Evolutionary conservation across 2,329 filamentous ascomycete species (phyloP).

Genomic region (Corynespora cassiicola): DNA sequence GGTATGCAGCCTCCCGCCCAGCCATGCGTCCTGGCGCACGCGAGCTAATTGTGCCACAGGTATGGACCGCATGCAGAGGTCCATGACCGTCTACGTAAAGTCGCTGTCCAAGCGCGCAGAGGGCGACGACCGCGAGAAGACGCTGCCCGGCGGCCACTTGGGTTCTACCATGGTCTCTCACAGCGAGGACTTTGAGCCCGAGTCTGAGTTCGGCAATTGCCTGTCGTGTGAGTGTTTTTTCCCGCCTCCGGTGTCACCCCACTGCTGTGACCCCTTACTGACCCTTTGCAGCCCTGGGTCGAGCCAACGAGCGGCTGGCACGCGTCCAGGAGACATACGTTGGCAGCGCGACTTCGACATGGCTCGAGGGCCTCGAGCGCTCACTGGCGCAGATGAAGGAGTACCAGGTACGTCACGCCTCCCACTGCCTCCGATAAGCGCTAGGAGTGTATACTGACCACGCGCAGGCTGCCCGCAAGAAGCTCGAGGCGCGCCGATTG

Average conservation of each 20-base stretch:
- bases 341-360: slow-evolving; percentile 76
- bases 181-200: slow-evolving; percentile 88
- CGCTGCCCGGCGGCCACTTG: slow-evolving; percentile 77
- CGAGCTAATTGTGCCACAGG: slow-evolving; percentile 58
- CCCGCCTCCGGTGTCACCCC: not conserved
- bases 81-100: slow-evolving; percentile 86
- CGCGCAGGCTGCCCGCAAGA: slow-evolving; percentile 78
- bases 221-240: slow-evolving; percentile 69
- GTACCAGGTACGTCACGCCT: slow-evolving; percentile 74
- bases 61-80: slow-evolving; percentile 87
- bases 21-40: slow-evolving; percentile 14
- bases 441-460: slow-evolving; percentile 17
- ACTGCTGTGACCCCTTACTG: slow-evolving; percentile 14
- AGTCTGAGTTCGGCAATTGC: slow-evolving; percentile 91
- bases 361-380: slow-evolving; percentile 90
- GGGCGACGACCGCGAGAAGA: slow-evolving; percentile 87
- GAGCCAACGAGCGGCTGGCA: slow-evolving; percentile 86
- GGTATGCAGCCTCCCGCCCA: slow-evolving; percentile 60
- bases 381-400: slow-evolving; percentile 96
- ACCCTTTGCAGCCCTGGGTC: slow-evolving; percentile 68
- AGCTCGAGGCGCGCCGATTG: slow-evolving; percentile 86
- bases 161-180: slow-evolving; percentile 87
- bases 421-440: not conserved
- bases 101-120: slow-evolving; percentile 85
- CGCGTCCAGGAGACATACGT: slow-evolving; percentile 86